Evolutionary conservation across 768 basidiomycete genomes (phyloP).

Genomic region (Suillus fuscotomentosus): DNA sequence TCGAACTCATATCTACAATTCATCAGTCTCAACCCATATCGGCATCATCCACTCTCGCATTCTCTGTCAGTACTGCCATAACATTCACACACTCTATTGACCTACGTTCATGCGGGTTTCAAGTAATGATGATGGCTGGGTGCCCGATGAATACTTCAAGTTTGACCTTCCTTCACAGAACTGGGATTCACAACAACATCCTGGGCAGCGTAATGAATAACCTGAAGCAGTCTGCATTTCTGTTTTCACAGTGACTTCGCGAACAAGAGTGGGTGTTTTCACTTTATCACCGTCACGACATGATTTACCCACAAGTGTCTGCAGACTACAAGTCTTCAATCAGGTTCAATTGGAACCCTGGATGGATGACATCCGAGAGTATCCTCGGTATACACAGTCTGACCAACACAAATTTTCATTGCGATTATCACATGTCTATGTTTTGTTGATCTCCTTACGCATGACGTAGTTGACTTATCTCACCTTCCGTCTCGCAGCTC

Average conservation of each 20-base stretch:
- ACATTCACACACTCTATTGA: neutral
- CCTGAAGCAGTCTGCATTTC: neutral
- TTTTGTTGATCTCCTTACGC: neutral
- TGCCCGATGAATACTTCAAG: neutral
- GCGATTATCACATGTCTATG: neutral
- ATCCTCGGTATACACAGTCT: neutral
- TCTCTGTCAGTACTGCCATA: neutral
- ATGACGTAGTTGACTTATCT: neutral
- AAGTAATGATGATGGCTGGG: neutral
- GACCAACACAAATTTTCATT: neutral
- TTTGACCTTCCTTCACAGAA: neutral
- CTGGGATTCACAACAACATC: neutral
- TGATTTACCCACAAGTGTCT: neutral
- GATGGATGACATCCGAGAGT: neutral
- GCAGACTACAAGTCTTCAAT: neutral
- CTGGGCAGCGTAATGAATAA: neutral
- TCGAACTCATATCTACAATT: neutral
- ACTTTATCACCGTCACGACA: neutral
- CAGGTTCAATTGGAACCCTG: neutral
- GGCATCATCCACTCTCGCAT: neutral
- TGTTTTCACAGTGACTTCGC: neutral
- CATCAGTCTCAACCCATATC: neutral
- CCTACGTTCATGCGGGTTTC: neutral
- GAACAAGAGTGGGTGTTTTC: neutral
- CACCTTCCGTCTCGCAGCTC: neutral